phyloP scores from a whole-genome alignment of 495 filamentous ascomycete genomes.

The Xylaria nigripes region DNA sequence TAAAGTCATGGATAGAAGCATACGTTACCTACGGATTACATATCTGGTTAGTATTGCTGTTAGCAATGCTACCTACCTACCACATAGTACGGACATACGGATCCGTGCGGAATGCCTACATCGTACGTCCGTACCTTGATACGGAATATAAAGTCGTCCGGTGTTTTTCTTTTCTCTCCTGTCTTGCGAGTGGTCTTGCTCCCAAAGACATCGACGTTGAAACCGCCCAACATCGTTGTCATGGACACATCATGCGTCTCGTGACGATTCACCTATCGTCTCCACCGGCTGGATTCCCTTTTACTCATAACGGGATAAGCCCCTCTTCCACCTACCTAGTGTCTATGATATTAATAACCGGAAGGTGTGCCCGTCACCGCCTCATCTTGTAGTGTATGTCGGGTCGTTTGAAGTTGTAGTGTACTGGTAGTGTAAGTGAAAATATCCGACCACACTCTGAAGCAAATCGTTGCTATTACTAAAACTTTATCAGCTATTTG shows the following conservation, averaged over 20 bases:
- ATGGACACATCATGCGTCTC: constrained; percentile 6
- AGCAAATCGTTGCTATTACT: neutral
- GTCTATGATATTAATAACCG: too few relatives aligned
- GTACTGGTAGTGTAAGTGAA: neutral
- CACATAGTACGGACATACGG: too few relatives aligned
- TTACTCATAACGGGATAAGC: neutral
- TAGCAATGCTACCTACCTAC: neutral
- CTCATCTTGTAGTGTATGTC: neutral
- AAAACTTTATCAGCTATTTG: neutral
- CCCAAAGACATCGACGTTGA: neutral
- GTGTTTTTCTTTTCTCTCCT: neutral
- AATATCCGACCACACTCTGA: neutral
- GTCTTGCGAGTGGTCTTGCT: neutral
- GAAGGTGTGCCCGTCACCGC: constrained; percentile 11
- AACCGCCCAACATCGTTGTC: constrained; percentile 1
- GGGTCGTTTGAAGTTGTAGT: neutral
- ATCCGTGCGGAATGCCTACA: too few relatives aligned
- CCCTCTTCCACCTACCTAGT: too few relatives aligned
- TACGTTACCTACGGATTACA: too few relatives aligned
- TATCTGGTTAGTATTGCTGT: too few relatives aligned
- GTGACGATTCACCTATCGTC: constrained; percentile 1
- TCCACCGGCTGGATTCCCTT: neutral
- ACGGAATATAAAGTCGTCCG: neutral
- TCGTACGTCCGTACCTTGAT: too few relatives aligned
- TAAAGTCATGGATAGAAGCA: too few relatives aligned